Percentiles rank a stretch among this genome's conserved stretches.
Evolutionary conservation across 2,329 filamentous ascomycete genomes (phyloP).

Genomic region (Aspergillus sp.): DNA sequence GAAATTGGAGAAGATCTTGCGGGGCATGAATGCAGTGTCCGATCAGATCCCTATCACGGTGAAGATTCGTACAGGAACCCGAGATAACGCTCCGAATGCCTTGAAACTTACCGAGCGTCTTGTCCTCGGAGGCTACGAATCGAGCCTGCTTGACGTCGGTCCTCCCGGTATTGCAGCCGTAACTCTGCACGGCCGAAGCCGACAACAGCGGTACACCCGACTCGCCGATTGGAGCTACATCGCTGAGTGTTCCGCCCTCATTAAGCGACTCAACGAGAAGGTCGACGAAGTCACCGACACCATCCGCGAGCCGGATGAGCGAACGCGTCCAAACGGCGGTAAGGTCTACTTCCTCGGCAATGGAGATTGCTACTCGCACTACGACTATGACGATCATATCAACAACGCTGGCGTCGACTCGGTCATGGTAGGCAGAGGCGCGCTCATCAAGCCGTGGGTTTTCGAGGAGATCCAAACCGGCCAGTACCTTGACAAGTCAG

Average conservation of each 20-base stretch:
- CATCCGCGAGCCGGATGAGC: constrained; percentile 63
- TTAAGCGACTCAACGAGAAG: constrained; percentile 69
- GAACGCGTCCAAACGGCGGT: constrained; percentile 60
- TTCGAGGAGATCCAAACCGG: constrained; percentile 91
- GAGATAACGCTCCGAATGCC: constrained; percentile 69
- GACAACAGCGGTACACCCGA: constrained; percentile 89
- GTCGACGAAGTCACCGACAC: constrained; percentile 65
- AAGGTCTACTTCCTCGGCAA: constrained; percentile 91
- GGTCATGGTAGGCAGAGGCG: constrained; percentile 96
- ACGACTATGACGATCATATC: constrained; percentile 74
- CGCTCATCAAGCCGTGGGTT: constrained; percentile 94
- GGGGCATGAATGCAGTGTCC: constrained; percentile 92
- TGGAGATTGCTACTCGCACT: constrained; percentile 89
- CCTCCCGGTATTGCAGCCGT: constrained; percentile 86
- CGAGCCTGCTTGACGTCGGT: constrained; percentile 56
- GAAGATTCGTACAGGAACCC: constrained; percentile 89
- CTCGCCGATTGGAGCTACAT: constrained; percentile 95
- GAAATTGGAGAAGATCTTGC: constrained; percentile 88
- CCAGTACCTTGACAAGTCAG: constrained; percentile 93
- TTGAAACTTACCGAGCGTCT: constrained; percentile 74
- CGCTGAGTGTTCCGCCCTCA: constrained; percentile 73
- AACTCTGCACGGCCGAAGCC: constrained; percentile 84
- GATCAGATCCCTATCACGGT: constrained; percentile 85
- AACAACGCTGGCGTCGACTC: constrained; percentile 72
- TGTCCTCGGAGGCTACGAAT: constrained; percentile 68